Evolutionary conservation across 2,329 filamentous ascomycete genomes (phyloP).

Genomic region (Alternaria sp.): DNA sequence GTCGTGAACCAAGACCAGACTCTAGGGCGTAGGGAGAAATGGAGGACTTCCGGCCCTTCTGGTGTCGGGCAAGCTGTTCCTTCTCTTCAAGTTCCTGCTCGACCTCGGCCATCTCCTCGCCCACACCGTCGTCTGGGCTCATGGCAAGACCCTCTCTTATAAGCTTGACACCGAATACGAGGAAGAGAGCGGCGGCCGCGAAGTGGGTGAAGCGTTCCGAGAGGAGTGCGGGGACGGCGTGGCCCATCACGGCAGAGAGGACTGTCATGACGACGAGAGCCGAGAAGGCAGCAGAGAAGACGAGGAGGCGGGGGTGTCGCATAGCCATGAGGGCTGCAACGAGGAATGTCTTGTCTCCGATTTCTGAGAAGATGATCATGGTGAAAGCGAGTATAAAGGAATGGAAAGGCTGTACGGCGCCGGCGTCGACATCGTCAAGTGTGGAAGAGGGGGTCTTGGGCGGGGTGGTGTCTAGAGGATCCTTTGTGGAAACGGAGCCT

Average conservation of each 20-base stretch:
- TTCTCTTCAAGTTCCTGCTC: conserved; percentile 94
- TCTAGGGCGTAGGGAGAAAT: conserved; percentile 81
- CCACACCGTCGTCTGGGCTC: conserved; percentile 87
- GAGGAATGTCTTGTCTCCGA: conserved; percentile 98
- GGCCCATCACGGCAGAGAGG: conserved; percentile 89
- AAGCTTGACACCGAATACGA: conserved; percentile 87
- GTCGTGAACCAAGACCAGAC: conserved; percentile 74
- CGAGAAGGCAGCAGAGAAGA: conserved; percentile 93
- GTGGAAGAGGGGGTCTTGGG: conserved; percentile 37
- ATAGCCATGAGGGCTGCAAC: conserved; percentile 98
- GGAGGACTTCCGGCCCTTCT: conserved; percentile 70
- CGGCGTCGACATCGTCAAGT: conserved; percentile 57
- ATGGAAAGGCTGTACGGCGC: conserved; percentile 81
- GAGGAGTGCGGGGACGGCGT: conserved; percentile 88
- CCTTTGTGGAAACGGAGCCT: conserved; percentile 68
- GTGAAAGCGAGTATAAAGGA: conserved; percentile 92
- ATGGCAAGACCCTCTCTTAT: conserved; percentile 88
- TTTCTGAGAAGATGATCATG: conserved; percentile 97
- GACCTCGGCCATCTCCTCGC: conserved; percentile 98
- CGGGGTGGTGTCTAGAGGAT: conserved; percentile 57
- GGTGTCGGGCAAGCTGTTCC: conserved; percentile 76
- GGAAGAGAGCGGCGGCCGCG: conserved; percentile 83
- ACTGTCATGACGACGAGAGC: conserved; percentile 95
- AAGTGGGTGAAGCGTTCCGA: conserved; percentile 92
- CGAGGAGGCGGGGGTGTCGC: conserved; percentile 92